Evolutionary conservation across 164 flowering plant species (phyloP).

Genomic region (Kalanchoe fedtschenkoi): DNA sequence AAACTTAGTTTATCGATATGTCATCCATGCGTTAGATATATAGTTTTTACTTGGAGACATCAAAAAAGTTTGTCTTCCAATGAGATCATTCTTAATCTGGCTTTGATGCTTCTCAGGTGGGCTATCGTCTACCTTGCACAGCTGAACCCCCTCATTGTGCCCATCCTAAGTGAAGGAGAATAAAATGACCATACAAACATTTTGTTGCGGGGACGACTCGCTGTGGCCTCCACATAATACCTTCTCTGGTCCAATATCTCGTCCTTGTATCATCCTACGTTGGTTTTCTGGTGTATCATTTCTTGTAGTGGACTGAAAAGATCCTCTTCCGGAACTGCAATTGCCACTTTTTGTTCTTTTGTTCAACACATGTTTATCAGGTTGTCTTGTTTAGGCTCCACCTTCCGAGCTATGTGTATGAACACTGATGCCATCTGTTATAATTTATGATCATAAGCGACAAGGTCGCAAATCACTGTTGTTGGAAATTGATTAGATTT

Average conservation of each 20-base stretch:
- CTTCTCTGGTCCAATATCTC: background rate
- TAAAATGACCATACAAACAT: slow-evolving; percentile 15
- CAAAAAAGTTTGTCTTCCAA: background rate
- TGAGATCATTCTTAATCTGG: background rate
- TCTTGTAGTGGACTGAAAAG: background rate
- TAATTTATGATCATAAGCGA: background rate
- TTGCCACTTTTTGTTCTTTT: background rate
- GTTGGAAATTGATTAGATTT: too few relatives aligned
- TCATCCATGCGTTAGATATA: background rate
- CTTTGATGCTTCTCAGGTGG: slow-evolving; percentile 21
- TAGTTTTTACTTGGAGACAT: background rate
- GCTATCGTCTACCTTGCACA: slow-evolving; percentile 43
- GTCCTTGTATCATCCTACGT: background rate
- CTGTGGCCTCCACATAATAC: background rate
- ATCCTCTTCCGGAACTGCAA: background rate
- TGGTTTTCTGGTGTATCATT: background rate
- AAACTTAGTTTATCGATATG: background rate
- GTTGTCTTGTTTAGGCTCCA: background rate
- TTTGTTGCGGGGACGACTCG: background rate
- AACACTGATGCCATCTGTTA: background rate
- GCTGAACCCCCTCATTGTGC: slow-evolving; percentile 52
- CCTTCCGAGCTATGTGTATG: background rate
- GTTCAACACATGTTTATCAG: background rate
- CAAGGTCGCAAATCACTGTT: slow-evolving; percentile 1
- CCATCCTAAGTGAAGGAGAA: slow-evolving; percentile 42